These are phyloP conservation scores for Rhynchospora tenuis DNA, from an alignment of 176 grass and related monocot genomes.

Conservation along the genomic window DNA sequence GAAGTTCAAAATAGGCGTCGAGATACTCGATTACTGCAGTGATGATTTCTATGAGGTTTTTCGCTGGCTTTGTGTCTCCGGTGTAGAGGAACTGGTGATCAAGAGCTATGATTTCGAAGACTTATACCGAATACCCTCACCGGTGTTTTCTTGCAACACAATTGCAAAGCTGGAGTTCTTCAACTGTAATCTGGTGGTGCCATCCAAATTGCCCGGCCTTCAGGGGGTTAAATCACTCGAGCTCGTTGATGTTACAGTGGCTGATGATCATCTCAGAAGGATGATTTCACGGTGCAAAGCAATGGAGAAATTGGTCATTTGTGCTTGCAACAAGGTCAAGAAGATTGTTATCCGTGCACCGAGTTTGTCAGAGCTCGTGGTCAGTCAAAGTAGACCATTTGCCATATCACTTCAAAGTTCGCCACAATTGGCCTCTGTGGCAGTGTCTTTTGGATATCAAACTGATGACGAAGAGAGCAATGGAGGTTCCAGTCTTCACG, in stretches of 20 bases:
- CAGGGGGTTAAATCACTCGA: background rate
- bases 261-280: background rate
- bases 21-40: too few species aligned
- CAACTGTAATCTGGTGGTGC: background rate
- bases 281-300: background rate
- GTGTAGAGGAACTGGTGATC: too few species aligned
- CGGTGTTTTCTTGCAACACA: conserved; percentile 6
- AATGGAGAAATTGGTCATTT: conserved; percentile 17
- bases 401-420: background rate
- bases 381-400: background rate
- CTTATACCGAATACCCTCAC: background rate
- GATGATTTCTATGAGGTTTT: too few species aligned
- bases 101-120: background rate
- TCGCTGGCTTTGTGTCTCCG: too few species aligned
- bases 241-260: background rate
- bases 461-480: background rate
- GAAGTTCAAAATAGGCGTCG: too few species aligned
- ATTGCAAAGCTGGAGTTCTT: conserved; percentile 26
- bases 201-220: background rate
- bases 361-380: background rate
- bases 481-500: background rate
- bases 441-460: conserved; percentile 20
- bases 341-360: conserved; percentile 13
- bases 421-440: background rate
- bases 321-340: background rate